These are phyloP conservation scores for Ustilago hordei DNA, from an alignment of 1,284 basidiomycete species.

Conservation along the genomic window DNA sequence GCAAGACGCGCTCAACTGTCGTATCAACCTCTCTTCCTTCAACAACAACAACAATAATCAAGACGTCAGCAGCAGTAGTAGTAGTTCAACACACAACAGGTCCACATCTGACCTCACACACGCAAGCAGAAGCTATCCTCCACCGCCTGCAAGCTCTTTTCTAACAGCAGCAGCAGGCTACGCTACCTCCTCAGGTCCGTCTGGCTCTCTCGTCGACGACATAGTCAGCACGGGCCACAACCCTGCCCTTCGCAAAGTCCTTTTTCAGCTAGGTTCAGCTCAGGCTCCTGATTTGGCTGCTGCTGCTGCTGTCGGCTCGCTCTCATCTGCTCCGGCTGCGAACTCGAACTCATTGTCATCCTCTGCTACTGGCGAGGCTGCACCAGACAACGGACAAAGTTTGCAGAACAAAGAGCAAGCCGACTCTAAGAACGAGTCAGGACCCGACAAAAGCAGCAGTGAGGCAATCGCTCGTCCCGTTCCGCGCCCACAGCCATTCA, in stretches of 20 bases:
- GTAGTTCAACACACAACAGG: neutral
- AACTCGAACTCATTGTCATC: neutral
- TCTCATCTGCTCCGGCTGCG: slow-evolving; percentile 17
- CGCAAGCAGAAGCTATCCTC: slow-evolving; percentile 25
- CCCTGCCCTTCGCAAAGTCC: slow-evolving; percentile 46
- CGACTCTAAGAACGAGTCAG: neutral
- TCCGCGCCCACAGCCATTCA: slow-evolving; percentile 18
- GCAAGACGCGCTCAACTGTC: slow-evolving; percentile 56
- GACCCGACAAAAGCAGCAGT: neutral
- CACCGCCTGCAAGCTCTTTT: slow-evolving; percentile 6
- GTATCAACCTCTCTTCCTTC: slow-evolving; percentile 45
- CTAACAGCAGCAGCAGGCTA: slow-evolving; percentile 7
- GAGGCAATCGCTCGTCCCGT: slow-evolving; percentile 1
- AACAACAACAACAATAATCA: slow-evolving; percentile 10
- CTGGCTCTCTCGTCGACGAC: slow-evolving; percentile 26
- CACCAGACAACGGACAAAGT: neutral
- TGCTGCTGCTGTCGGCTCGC: slow-evolving; percentile 24
- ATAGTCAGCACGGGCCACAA: slow-evolving; percentile 46
- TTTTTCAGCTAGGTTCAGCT: slow-evolving; percentile 46
- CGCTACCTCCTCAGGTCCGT: slow-evolving; percentile 4
- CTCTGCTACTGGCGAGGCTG: neutral
- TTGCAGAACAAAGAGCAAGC: neutral
- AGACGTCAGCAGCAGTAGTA: neutral
- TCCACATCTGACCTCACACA: neutral
- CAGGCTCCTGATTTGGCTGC: slow-evolving; percentile 34